A percentile compares a stretch with the other conserved stretches of the same genome.
Evolutionary conservation across 1,284 basidiomycete species (phyloP).

Genomic region (Hypsizygus ulmarius): DNA sequence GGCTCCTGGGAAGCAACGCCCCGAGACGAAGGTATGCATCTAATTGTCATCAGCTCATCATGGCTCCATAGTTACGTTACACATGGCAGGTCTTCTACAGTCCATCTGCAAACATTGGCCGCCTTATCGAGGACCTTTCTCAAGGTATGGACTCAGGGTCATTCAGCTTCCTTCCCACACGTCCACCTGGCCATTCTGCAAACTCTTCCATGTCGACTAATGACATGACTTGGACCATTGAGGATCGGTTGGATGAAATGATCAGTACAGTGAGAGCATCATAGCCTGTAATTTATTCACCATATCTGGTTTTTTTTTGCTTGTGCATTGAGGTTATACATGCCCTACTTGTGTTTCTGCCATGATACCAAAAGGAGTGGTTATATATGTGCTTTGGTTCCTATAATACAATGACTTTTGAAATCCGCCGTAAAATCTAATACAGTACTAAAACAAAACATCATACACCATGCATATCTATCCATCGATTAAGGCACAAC

Average conservation of each 20-base stretch:
- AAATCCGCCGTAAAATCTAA: conserved; percentile 12
- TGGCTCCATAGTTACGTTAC: conserved; percentile 16
- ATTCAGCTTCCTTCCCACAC: conserved; percentile 60
- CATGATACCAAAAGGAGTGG: conserved; percentile 21
- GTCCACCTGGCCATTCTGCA: conserved; percentile 46
- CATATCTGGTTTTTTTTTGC: conserved; percentile 13
- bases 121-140: conserved; percentile 75
- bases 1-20: conserved; percentile 49
- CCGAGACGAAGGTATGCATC: conserved; percentile 73
- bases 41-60: conserved; percentile 4
- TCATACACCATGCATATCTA: conserved; percentile 53
- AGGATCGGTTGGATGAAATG: conserved; percentile 75
- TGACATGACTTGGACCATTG: conserved; percentile 66
- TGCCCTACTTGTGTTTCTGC: conserved; percentile 20
- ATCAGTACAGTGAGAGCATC: conserved; percentile 51
- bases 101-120: conserved; percentile 72
- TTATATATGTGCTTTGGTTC: conserved; percentile 19
- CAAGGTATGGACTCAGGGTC: conserved; percentile 76
- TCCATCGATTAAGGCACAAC: conserved; percentile 70
- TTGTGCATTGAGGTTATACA: conserved; percentile 22
- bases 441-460: conserved; percentile 11
- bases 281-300: conserved; percentile 26
- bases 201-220: conserved; percentile 62
- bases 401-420: conserved; percentile 18
- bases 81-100: conserved; percentile 71